Conservation (phyloP, 164 flowering plant species). For the Vitis amurensis region DNA sequence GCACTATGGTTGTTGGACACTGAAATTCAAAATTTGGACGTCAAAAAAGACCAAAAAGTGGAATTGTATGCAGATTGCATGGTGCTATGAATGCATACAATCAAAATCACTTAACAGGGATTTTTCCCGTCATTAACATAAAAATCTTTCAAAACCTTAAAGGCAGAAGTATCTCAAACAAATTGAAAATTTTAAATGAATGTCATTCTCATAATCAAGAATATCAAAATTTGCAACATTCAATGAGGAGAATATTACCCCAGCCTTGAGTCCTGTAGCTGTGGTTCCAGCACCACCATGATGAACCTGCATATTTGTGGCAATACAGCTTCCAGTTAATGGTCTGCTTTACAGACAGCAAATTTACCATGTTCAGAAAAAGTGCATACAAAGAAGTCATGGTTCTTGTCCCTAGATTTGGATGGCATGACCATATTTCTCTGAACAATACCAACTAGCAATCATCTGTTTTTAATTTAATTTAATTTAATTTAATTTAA, state of each 20-base stretch:
- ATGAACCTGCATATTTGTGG: slow-evolving; percentile 65
- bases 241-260: slow-evolving; percentile 47
- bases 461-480: too few relatives aligned
- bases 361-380: too few relatives aligned
- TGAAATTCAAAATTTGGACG: slow-evolving; percentile 23
- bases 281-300: slow-evolving; percentile 99
- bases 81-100: too few relatives aligned
- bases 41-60: background rate
- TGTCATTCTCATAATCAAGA: background rate
- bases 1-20: slow-evolving; percentile 95
- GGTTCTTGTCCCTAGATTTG: too few relatives aligned
- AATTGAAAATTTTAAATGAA: background rate
- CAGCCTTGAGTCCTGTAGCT: slow-evolving; percentile 91
- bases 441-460: too few relatives aligned
- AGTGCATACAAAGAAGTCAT: too few relatives aligned
- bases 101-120: background rate
- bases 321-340: background rate
- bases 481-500: too few relatives aligned
- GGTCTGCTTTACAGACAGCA: background rate
- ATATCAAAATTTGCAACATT: background rate
- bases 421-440: too few relatives aligned
- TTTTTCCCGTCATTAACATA: background rate
- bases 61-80: background rate
- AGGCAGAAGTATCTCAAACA: background rate
- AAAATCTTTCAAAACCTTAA: background rate